Evolutionary conservation across 2,329 filamentous ascomycete genomes (phyloP), one percentile per base, ranked within the genome.

Genomic region (Colletotrichum siamense): DNA sequence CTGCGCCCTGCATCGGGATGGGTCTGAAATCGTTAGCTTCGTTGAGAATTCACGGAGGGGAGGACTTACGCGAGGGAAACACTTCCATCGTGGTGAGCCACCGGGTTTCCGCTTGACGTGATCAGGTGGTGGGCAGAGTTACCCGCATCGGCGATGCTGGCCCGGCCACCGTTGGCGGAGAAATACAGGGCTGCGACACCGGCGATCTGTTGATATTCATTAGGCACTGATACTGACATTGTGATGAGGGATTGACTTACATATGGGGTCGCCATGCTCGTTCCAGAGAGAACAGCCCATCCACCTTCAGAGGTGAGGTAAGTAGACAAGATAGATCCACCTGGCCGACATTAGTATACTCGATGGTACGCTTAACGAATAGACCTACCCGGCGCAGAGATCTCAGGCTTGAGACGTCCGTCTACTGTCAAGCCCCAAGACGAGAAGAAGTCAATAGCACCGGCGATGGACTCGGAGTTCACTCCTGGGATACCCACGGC

Each of bases 341-440:
- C 84, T 78, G 13, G 12, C 16, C 5, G 8, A 15, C 8, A 52
- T 30, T 4, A 26, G 26, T 16, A 30, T 9, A 0, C 18, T 6
- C 5, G 24, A n/a, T n/a, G 28, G 10, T 0, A 39, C 5, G 0
- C 6, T 66, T 1, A 26, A 9, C 5, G 49, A 0, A 16, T 3
- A 30, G 8, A 36, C 52, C 15, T 32, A 62, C 91, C 91, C 3
- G 90, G 89, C 1, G 89, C 85, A 12, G 87, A 88, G 44, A 92
- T 81, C 78, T 91, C 87, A 2, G 91, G 90, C 81, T 91, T 91
- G 57, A 90, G 82, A 62, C 89, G 87, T 77, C 91, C 84, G 79
- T 93, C 91, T 80, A 87, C 92, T 2, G 88, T 91, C 4, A 91
- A 91, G 5, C 91, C 91, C 91, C 91, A 93, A 9, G 87, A 89